Base-by-base conservation (phyloP, 106 monocot species). In the Agapanthus africanus region DNA sequence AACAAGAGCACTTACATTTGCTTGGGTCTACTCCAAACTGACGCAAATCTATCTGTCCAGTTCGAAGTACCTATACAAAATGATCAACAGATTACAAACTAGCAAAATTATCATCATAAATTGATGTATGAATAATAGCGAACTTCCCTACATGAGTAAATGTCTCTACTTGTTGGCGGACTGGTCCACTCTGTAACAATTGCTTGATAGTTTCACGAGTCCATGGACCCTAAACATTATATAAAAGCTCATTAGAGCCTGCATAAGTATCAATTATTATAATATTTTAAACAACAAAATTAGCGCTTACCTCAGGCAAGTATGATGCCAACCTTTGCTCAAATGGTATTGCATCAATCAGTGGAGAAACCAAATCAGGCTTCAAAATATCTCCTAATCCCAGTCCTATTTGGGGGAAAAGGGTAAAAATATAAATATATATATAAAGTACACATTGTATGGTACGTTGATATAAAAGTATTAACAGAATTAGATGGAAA, bases 1-100 rank as follows among this genome's bases (percentile, higher is more conserved):
- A 61, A 54, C n/a, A 49, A 10, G 28, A 59, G 42, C 54, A 57
- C 87, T 82, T 81, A 97, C 95, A 91, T 89, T 97, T 91, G 63
- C 78, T 88, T 67, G 95, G 91, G 56, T 97, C 82, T 41, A 97
- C 79, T 67, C 88, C 95, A 79, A 97, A 97, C 70, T 97, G 91
- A 62, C 86, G 46, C 40, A 97, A 57, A 74, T 97, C 95, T 47
- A 97, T 77, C 59, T 89, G 88, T 59, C 95, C 95, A 31, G 91
- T 88, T 63, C 91, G 83, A 67, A 97, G 88, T 11, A 97, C 95
- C 95, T 97, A 44, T 26, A 37, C 22, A 49, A 77, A 49, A 54
- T 19, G n/a, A n/a, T n/a, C n/a, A n/a, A n/a, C 13, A 15, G 46
- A 47, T 15, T 2, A 23, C 19, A 37, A 11, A 66, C 40, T 5